These are phyloP conservation scores for Clavulina sp. DNA, from an alignment of 768 basidiomycete species.

Conservation along the genomic window DNA sequence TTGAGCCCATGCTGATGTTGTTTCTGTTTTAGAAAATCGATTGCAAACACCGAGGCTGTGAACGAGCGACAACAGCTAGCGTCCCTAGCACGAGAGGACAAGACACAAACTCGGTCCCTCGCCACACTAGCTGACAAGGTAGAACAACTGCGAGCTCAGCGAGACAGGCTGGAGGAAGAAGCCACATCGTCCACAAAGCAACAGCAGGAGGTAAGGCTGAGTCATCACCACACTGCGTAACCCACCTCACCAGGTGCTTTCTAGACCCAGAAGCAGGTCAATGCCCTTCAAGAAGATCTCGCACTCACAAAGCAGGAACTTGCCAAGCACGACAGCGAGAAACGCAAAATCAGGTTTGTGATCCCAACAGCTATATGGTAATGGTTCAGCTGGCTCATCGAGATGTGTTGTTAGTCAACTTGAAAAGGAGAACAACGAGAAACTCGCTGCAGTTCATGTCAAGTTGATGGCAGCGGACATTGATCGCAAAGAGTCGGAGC, in stretches of 20 bases:
- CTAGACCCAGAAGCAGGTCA: constrained; percentile 38
- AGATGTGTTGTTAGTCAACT: constrained; percentile 51
- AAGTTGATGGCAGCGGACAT: constrained; percentile 82
- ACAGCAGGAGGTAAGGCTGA: constrained; percentile 43
- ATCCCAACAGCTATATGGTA: neutral
- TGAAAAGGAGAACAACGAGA: constrained; percentile 84
- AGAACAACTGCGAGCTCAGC: constrained; percentile 42
- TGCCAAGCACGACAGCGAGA: constrained; percentile 73
- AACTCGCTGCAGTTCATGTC: constrained; percentile 61
- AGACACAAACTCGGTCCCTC: constrained; percentile 46
- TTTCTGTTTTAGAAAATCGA: constrained; percentile 47
- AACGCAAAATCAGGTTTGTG: constrained; percentile 55
- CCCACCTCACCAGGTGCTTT: constrained; percentile 12
- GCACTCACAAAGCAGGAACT: constrained; percentile 52
- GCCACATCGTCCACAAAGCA: constrained; percentile 28
- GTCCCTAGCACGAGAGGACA: constrained; percentile 64
- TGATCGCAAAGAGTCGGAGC: constrained; percentile 72
- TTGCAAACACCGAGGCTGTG: constrained; percentile 62
- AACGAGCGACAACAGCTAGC: constrained; percentile 79
- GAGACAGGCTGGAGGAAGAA: constrained; percentile 39
- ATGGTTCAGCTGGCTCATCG: neutral
- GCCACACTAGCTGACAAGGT: constrained; percentile 51
- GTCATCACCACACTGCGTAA: too few species aligned
- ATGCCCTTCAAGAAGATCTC: constrained; percentile 41
- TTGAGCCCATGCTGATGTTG: neutral